phyloP scores from a whole-genome alignment of 768 basidiomycete species.

The Suillus fuscotomentosus region DNA sequence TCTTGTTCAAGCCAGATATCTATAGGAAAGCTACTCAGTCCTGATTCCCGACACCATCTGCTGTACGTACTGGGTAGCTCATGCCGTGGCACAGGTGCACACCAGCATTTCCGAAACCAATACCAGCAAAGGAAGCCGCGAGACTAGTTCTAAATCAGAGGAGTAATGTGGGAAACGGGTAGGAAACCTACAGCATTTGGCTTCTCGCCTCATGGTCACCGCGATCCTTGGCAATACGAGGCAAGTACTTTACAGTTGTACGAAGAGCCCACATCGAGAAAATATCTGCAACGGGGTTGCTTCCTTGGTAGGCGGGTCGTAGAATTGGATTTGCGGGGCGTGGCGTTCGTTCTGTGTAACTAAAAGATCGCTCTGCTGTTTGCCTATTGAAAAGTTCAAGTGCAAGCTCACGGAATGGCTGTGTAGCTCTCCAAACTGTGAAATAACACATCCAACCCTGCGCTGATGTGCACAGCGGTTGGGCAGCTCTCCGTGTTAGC shows the following conservation, averaged over 20 bases:
- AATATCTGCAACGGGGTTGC: constrained; percentile 93
- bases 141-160: constrained; percentile 45
- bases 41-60: background rate
- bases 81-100: constrained; percentile 90
- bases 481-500: constrained; percentile 91
- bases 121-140: constrained; percentile 92
- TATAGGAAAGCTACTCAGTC: constrained; percentile 26
- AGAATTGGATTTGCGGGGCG: constrained; percentile 88
- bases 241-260: constrained; percentile 86
- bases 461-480: constrained; percentile 87
- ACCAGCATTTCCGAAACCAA: constrained; percentile 93
- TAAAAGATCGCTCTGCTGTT: constrained; percentile 26
- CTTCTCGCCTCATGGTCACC: constrained; percentile 80
- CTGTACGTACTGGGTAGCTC: constrained; percentile 70
- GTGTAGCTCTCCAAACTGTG: constrained; percentile 95
- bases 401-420: constrained; percentile 73
- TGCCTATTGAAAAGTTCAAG: background rate
- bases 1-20: constrained; percentile 95
- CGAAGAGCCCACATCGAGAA: constrained; percentile 94
- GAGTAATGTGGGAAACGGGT: background rate
- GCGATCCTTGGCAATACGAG: constrained; percentile 76
- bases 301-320: constrained; percentile 91
- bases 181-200: constrained; percentile 77
- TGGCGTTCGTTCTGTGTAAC: constrained; percentile 89
- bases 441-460: constrained; percentile 95